Percentiles rank a stretch among this genome's conserved stretches.
phyloP scores from a whole-genome alignment of 768 basidiomycete genomes.

The Erythrobasidium yunnanense region DNA sequence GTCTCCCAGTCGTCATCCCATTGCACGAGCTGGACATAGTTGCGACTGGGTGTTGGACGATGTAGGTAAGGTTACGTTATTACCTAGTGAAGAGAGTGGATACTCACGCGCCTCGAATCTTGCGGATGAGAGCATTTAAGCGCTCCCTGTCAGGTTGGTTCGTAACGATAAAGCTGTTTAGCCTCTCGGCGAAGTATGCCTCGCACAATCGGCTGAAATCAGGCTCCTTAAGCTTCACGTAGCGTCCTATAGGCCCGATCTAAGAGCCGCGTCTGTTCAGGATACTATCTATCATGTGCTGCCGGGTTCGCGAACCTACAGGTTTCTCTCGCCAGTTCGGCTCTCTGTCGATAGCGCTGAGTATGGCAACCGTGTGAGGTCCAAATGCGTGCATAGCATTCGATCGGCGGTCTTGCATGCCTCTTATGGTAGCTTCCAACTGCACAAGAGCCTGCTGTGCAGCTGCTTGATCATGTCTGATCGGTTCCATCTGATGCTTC shows the following conservation, averaged over 20 bases:
- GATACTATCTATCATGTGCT: not conserved
- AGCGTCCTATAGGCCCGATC: conserved; percentile 26
- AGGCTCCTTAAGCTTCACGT: conserved; percentile 28
- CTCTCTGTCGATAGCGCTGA: conserved; percentile 38
- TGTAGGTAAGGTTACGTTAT: too few species aligned
- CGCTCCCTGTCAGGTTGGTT: not conserved
- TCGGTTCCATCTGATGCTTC: conserved; percentile 26
- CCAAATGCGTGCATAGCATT: conserved; percentile 40
- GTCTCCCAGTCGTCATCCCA: not conserved
- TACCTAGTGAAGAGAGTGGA: too few species aligned
- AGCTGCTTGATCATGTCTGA: not conserved
- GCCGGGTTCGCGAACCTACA: conserved; percentile 29
- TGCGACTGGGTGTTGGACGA: not conserved
- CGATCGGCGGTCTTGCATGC: too few species aligned
- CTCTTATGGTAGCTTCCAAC: conserved; percentile 6
- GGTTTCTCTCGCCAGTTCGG: conserved; percentile 38
- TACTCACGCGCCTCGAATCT: conserved; percentile 9
- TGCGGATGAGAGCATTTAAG: not conserved
- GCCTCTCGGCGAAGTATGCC: conserved; percentile 2
- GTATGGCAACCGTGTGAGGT: conserved; percentile 31
- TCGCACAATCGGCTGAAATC: conserved; percentile 6
- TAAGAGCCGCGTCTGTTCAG: not conserved
- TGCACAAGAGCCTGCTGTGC: not conserved
- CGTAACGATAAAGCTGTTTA: conserved; percentile 21
- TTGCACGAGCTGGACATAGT: not conserved